These are phyloP conservation scores for Puccinia triticina DNA, from an alignment of 1,284 basidiomycete genomes.

Conservation along the genomic window DNA sequence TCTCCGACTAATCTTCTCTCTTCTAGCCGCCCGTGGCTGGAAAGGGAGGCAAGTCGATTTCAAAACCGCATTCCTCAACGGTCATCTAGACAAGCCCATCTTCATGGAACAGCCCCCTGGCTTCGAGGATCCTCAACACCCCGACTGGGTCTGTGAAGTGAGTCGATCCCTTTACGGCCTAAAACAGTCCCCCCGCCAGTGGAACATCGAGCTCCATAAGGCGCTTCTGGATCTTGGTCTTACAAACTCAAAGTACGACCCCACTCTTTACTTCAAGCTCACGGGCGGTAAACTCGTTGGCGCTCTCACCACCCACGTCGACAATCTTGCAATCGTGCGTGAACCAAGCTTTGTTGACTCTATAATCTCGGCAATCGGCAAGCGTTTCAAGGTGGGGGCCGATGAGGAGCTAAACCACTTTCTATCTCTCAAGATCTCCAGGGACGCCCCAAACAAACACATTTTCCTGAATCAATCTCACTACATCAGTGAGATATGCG, in stretches of 20 bases:
- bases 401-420: too few species aligned
- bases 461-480: neutral
- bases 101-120: too few species aligned
- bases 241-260: neutral
- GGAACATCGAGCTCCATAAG: slow-evolving; percentile 6
- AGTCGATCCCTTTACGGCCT: neutral
- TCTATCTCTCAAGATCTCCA: too few species aligned
- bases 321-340: neutral
- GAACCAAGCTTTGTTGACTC: too few species aligned
- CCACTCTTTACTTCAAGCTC: neutral
- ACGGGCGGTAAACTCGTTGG: neutral
- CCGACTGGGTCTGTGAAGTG: too few species aligned
- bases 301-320: neutral
- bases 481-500: neutral
- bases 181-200: neutral
- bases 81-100: too few species aligned
- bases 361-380: too few species aligned
- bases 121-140: too few species aligned
- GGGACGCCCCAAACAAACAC: too few species aligned
- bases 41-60: neutral
- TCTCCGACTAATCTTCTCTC: neutral
- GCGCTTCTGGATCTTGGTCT: neutral
- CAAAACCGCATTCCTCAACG: too few species aligned
- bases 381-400: too few species aligned
- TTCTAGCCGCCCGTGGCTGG: neutral